Evolutionary conservation across 345 rosid genomes (phyloP), one percentile per base, ranked within the genome.

Genomic region (Salix exigua): DNA sequence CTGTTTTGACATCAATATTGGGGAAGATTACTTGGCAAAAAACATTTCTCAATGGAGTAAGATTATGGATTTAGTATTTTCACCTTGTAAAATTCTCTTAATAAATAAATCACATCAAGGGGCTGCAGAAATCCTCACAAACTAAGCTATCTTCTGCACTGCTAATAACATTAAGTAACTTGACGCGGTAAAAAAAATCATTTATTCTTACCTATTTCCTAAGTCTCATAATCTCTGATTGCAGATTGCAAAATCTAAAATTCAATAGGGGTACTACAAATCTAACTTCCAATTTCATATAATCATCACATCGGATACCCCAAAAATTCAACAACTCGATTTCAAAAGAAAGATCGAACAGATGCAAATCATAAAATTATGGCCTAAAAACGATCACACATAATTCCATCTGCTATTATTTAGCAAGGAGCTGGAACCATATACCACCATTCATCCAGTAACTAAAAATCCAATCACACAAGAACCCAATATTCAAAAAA

Each of bases 281-380:
- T 18, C 25, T n/a, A 16, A 61, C 30, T 42, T 26, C 35, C 18
- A 44, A 61, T 42, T 30, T 66, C 61, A 50, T 66, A 50, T 58
- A 19, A 60, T n/a, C 30, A 26, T 62, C 40, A 42, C 70, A 74
- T 18, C 40, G 17, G 33, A 62, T 38, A 55, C 58, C 2, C 18
- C 60, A 23, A 55, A 28, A 40, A 38, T 25, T 69, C 38, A 55
- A 53, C 48, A 26, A 55, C 28, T 5, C n/a, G 70, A 16, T 70
- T 37, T 31, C 38, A 67, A 53, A 65, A n/a, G 51, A 75, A 67
- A 66, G 78, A 75, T 66, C 72, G 10, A 33, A 8, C 37, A 19
- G 64, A 14, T 14, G 53, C 37, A 17, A 64, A 18, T 26, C n/a
- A 6, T 28, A 26, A 64, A 74, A 18, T 19, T 18, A 63, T 31